Base-by-base conservation (phyloP, 202 grass and related monocot species). In the Schoenoplectus tabernaemontani region DNA sequence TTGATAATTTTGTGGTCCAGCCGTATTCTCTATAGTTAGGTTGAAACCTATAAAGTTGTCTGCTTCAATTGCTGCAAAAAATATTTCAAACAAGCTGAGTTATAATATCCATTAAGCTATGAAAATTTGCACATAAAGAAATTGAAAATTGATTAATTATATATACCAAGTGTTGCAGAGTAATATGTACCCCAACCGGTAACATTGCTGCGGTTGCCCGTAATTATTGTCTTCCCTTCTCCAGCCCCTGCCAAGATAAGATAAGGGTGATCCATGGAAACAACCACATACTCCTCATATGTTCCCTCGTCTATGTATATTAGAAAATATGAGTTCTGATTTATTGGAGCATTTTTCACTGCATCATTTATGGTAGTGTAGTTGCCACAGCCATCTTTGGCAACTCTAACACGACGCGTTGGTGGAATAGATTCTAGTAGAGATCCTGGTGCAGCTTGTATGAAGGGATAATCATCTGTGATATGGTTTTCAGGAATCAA, bases 1-100 rank as follows among this genome's bases (percentile, higher is more conserved):
- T 43, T 78, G 75, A 11, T 24, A 57, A 19, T 22, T 78, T 7
- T 24, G n/a, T 13, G 75, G 51, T 7, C 77, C 77, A 1, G 77
- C 77, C 0, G 77, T 80, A 11, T 80, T 80, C 32, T 80, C 58
- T 17, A 80, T 41, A 32, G 77, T 62, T 8, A 80, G 7, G 20
- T 62, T 62, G 23, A 62, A 62, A 3, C 39, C 77, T 9, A 64
- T 62, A 19, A 79, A 79, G 17, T 43, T 44, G 1, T 79, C n/a
- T 64, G 57, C 77, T 44, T 79, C 39, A 61, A 79, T 62, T 28
- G 47, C 77, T 79, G 57, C 32, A 63, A 59, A 36, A 39, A n/a
- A n/a, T n/a, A n/a, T n/a, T n/a, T n/a, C n/a, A n/a, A n/a, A n/a
- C n/a, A n/a, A n/a, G n/a, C n/a, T n/a, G n/a, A n/a, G n/a, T n/a